These are phyloP conservation scores for Botrytis fabae DNA, from an alignment of 2,329 filamentous ascomycete genomes.

Conservation along the genomic window DNA sequence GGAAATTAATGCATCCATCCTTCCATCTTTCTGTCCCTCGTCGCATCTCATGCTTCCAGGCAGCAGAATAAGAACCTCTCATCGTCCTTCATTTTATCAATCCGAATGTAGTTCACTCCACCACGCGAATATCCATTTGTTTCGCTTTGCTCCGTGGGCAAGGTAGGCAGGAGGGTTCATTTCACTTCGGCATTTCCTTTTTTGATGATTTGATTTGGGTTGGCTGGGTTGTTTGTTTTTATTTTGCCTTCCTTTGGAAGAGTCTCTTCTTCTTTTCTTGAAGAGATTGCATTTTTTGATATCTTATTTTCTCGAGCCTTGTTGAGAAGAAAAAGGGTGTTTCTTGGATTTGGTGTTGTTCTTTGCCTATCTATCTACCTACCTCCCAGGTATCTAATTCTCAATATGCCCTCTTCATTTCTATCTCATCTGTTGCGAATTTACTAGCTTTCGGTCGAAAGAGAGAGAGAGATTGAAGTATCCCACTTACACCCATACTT, in stretches of 20 bases:
- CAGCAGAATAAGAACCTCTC: slow-evolving; percentile 21
- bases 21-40: background rate
- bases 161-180: background rate
- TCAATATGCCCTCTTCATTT: background rate
- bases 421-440: background rate
- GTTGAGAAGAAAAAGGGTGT: background rate
- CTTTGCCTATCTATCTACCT: background rate
- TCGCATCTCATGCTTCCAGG: slow-evolving; percentile 11
- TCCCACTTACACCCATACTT: background rate
- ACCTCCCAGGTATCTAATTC: background rate
- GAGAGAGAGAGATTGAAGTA: background rate
- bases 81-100: background rate
- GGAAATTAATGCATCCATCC: background rate
- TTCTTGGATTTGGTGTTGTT: background rate
- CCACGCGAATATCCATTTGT: background rate
- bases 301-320: background rate
- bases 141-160: background rate
- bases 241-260: background rate
- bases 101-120: background rate
- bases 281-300: background rate
- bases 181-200: background rate
- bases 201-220: background rate
- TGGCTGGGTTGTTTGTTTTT: background rate
- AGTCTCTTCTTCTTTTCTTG: background rate
- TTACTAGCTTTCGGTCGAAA: background rate